Percentiles rank a stretch among this genome's conserved stretches.
phyloP scores from a whole-genome alignment of 768 basidiomycete genomes.

The Cyathus striatus region DNA sequence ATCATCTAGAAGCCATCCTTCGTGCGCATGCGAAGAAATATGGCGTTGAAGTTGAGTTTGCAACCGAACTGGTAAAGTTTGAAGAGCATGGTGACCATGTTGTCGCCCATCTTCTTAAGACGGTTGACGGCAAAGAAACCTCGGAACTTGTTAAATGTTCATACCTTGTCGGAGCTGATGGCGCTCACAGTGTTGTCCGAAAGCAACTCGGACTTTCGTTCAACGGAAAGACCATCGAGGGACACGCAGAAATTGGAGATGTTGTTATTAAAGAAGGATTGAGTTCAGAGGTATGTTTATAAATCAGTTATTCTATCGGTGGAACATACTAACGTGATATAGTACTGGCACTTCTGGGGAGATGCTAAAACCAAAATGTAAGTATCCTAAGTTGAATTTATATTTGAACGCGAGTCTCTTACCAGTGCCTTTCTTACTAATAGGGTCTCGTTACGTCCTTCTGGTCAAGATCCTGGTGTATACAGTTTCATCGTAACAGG shows the following conservation, averaged over 20 bases:
- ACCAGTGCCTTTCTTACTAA: no score
- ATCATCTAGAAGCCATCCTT: constrained; percentile 22
- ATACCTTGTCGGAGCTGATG: constrained; percentile 37
- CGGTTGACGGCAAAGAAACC: constrained; percentile 11
- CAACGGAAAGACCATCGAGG: constrained; percentile 29
- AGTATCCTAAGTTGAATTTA: background rate
- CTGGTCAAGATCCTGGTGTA: background rate
- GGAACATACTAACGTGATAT: background rate
- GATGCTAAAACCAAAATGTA: background rate
- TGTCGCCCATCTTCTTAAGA: constrained; percentile 16
- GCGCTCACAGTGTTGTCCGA: constrained; percentile 30
- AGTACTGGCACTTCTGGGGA: background rate
- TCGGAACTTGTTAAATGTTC: constrained; percentile 20
- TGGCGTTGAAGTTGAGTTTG: constrained; percentile 25
- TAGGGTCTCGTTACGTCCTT: background rate
- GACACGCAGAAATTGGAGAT: constrained; percentile 24
- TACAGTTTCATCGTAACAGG: background rate
- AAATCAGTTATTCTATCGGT: constrained; percentile 6
- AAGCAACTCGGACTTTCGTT: constrained; percentile 36
- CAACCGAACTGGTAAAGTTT: constrained; percentile 25
- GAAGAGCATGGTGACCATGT: constrained; percentile 26
- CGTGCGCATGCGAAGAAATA: constrained; percentile 18
- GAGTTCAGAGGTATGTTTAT: constrained; percentile 18
- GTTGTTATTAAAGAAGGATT: constrained; percentile 25
- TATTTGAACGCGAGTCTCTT: background rate